These are phyloP conservation scores for Akanthomyces lecanii DNA, from an alignment of 2,329 filamentous ascomycete species.

Conservation along the genomic window DNA sequence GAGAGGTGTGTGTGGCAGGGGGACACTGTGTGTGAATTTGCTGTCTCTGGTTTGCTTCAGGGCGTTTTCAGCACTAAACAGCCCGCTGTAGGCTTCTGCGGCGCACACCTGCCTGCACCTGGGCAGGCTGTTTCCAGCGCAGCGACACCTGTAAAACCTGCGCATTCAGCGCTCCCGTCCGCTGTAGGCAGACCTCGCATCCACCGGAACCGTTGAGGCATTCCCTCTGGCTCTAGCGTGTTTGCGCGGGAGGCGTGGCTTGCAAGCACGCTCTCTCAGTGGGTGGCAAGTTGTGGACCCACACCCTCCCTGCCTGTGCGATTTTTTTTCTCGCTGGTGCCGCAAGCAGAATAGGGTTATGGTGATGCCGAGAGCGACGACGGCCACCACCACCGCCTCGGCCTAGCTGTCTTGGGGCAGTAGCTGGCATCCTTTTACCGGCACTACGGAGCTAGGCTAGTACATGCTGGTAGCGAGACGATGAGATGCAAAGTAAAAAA, in stretches of 20 bases:
- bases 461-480: background rate
- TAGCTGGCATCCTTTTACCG: background rate
- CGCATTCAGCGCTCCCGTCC: background rate
- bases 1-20: background rate
- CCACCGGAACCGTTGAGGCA: constrained; percentile 6
- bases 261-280: background rate
- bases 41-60: background rate
- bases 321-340: background rate
- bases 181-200: background rate
- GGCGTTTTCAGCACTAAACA: background rate
- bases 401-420: constrained; percentile 1
- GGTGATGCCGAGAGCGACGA: constrained; percentile 15
- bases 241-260: constrained; percentile 8
- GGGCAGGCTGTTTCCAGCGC: background rate
- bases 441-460: background rate
- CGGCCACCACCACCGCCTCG: background rate
- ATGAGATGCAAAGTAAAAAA: background rate
- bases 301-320: background rate
- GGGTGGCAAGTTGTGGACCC: constrained; percentile 9
- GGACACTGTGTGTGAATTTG: constrained; percentile 5
- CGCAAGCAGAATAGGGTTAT: constrained; percentile 18
- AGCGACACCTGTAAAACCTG: background rate
- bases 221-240: background rate
- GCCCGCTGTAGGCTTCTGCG: background rate
- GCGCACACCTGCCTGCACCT: too few relatives aligned